Base-by-base conservation (phyloP, 257 asterid genomes). In the Lithospermum erythrorhizon region DNA sequence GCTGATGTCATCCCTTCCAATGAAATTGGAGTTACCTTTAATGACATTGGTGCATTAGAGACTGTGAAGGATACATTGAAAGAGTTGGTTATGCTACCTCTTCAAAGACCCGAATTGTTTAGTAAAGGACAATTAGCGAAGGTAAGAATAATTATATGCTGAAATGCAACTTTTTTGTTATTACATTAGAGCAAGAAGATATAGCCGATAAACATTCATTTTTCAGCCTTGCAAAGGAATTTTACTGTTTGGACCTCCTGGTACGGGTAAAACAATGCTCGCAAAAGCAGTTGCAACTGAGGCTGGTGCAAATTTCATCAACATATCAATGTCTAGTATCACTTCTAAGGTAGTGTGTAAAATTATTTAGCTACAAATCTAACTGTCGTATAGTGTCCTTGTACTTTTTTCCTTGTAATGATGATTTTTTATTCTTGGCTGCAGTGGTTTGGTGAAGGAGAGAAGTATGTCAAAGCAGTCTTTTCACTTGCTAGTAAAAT, bases 401-500 rank as follows among this genome's bases (percentile, higher is more conserved):
- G 2, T 20, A 20, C 2, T 22, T 15, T 22, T 19, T 27, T 53
- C 7, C 13, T 22, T 20, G 0, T 10, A 1, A 53, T n/a, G 56
- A 53, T n/a, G 23, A 53, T 19, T 8, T 18, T 64, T 9, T 3
- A 27, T n/a, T 52, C 57, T 53, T n/a, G 24, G 17, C 3, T 69
- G 69, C 79, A 88, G 96, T 89, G 95, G 95, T 89, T 89, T 74
- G 94, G 97, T 73, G 97, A 86, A 83, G 97, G 95, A 63, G 95
- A 89, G 75, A 86, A 84, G 68, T 86, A 89, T 62, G 97, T 89
- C 57, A 86, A 86, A 81, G 95, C 97, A 37, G 95, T 89, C 71
- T 86, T 89, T 73, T 75, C 85, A 1, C 71, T 89, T 78, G 97
- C 95, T 52, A 89, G 97, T 83, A 89, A 89, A 82, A 89, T 89